Base-by-base conservation (phyloP, 768 basidiomycete genomes). In the Calocera cornea region DNA sequence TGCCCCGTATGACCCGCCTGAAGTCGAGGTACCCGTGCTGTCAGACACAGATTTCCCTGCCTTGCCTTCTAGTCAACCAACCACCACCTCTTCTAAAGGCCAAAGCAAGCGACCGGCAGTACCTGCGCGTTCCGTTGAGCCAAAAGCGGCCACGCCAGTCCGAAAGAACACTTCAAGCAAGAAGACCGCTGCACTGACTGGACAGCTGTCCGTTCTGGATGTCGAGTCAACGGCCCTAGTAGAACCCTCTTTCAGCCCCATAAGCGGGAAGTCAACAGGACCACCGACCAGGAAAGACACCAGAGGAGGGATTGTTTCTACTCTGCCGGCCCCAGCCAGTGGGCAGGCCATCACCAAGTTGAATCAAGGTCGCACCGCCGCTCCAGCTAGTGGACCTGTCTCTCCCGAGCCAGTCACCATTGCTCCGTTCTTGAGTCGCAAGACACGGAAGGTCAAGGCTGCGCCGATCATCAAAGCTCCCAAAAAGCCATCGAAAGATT, bases 31-130 rank as follows among this genome's bases (percentile, higher is more conserved):
- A 67, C 81, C 80, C 65, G 75, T 77, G 63, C 74, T 90, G 66
- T 89, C 89, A 69, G 78, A 84, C 41, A 78, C 83, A 74, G 90
- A 92, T 76, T 92, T 92, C 75, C 90, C 89, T 65, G 88, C 89
- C 40, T 79, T 92, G 68, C 77, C 82, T 41, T 40, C 41, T 65
- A 65, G 72, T 66, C 77, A 75, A 65, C 76, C 75, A 16, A 72
- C 76, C 49, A 76, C 76, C 41, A 68, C 76, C 19, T 74, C 36
- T 38, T 38, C 77, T 50, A 76, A 80, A 40, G 76, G 76, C 11
- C 54, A 27, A 10, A 19, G 31, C 14, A 60, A 60, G 31, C 54
- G 54, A 2, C 22, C 54, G 65, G 47, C 68, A 33, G 67, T 73
- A 40, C 69, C 73, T 54, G 72, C 70, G 33, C 73, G 74, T 68